phyloP scores from a whole-genome alignment of 2,329 filamentous ascomycete species.

The Cordyceps farinosa region DNA sequence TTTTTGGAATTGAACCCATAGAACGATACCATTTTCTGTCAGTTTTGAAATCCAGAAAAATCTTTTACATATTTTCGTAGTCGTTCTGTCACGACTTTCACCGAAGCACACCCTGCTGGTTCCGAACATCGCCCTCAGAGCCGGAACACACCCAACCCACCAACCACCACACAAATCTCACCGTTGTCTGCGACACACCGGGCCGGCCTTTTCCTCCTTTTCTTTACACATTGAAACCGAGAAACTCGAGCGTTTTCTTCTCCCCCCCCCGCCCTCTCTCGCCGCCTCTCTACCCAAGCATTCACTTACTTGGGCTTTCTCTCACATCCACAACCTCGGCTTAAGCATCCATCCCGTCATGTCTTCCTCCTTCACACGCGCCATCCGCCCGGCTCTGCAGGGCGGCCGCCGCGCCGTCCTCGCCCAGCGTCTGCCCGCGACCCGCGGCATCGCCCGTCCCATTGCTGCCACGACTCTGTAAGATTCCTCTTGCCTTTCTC shows the following conservation, averaged over 20 bases:
- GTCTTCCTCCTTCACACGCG: conserved; percentile 50
- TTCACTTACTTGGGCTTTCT: conserved; percentile 5
- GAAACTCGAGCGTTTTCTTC: background rate
- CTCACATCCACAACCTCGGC: background rate
- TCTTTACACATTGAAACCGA: background rate
- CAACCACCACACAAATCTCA: conserved; percentile 8
- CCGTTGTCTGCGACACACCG: background rate
- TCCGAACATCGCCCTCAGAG: background rate
- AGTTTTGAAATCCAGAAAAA: too few relatives aligned
- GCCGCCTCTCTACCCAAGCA: background rate
- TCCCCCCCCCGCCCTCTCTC: background rate
- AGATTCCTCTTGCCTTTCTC: conserved; percentile 9
- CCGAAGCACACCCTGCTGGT: background rate
- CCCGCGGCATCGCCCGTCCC: conserved; percentile 22
- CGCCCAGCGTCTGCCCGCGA: conserved; percentile 29
- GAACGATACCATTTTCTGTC: too few relatives aligned
- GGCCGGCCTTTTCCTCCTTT: background rate
- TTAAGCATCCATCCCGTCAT: conserved; percentile 27
- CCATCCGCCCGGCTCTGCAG: conserved; percentile 49
- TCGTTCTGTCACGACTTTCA: too few relatives aligned
- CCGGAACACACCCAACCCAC: conserved; percentile 14
- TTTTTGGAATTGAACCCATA: too few relatives aligned
- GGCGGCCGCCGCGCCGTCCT: conserved; percentile 42
- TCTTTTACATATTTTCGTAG: too few relatives aligned
- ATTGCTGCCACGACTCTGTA: conserved; percentile 27